Evolutionary conservation across 2,329 filamentous ascomycete genomes (phyloP), one percentile per base, ranked within the genome.

Genomic region (Fusarium sp.): DNA sequence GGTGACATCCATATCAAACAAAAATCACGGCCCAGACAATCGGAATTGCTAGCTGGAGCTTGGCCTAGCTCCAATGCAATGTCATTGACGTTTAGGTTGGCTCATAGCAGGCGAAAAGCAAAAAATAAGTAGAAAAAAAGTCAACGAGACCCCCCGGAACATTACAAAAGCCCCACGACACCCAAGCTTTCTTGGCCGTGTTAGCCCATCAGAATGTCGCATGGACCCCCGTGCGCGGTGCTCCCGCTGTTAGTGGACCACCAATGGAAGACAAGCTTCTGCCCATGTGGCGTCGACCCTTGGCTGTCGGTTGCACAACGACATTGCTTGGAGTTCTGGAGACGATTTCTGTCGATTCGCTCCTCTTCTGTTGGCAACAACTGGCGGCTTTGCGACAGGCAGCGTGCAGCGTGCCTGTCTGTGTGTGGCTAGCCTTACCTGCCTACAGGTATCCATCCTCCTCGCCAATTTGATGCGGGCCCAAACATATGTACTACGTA

Each of bases 181-280:
- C 59, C 62, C 35, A 58, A 71, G 60, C 68, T 63, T 50, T 56
- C 56, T 54, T 50, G 59, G 50, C 56, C 35, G 43, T 60, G 33
- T 50, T 75, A 79, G 74, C 80, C 80, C 78, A 81, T 81, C 79
- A 81, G 68, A 67, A 70, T 47, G 71, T 71, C 69, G 69, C 65
- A 52, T 76, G 40, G 43, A 47, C 73, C 80, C 80, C 74, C 80
- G 80, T 81, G 80, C 78, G 66, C 71, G 60, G 70, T 75, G 69
- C 74, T 75, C 64, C 77, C 74, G 75, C 59, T 66, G 64, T 72
- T 74, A 81, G 78, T 81, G 79, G 79, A 79, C 77, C 78, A 74
- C 77, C 76, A 78, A 73, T 75, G 53, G 73, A 75, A 66, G 63
- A 66, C 73, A 72, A 75, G 75, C 75, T 74, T 74, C 64, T 53